A percentile compares a stretch with the other conserved stretches of the same genome.
Conservation (phyloP, 768 basidiomycete genomes). For the Pleurotus sapidus region DNA sequence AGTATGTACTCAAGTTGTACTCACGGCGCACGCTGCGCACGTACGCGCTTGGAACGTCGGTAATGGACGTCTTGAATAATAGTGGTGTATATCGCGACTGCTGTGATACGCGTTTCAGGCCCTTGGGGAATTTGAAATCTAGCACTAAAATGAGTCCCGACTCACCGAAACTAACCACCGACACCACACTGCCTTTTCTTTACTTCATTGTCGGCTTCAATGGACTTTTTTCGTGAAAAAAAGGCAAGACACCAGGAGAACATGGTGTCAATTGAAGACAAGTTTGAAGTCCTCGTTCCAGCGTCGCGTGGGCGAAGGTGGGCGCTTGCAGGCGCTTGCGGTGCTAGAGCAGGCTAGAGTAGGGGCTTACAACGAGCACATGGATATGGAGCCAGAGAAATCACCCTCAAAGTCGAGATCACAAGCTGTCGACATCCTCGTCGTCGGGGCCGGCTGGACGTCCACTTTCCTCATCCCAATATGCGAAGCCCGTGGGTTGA, state of each 20-base stretch:
- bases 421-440: slow-evolving; percentile 46
- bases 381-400: not conserved
- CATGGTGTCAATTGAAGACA: not conserved
- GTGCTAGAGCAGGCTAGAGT: too few relatives aligned
- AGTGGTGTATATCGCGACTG: too few relatives aligned
- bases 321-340: too few relatives aligned
- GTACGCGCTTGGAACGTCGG: not conserved
- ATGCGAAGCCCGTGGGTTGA: slow-evolving; percentile 35
- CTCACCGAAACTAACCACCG: too few relatives aligned
- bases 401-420: not conserved
- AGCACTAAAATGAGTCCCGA: not conserved
- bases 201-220: not conserved
- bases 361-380: not conserved
- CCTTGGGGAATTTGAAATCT: not conserved
- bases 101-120: not conserved
- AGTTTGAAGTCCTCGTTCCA: not conserved
- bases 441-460: slow-evolving; percentile 70
- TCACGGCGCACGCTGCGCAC: not conserved
- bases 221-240: not conserved
- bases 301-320: too few relatives aligned
- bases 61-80: too few relatives aligned
- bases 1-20: too few relatives aligned
- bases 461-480: slow-evolving; percentile 58
- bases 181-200: not conserved
- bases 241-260: not conserved